Base-by-base conservation (phyloP, 2,329 filamentous ascomycete species). In the Pyrenochaeta sp. region DNA sequence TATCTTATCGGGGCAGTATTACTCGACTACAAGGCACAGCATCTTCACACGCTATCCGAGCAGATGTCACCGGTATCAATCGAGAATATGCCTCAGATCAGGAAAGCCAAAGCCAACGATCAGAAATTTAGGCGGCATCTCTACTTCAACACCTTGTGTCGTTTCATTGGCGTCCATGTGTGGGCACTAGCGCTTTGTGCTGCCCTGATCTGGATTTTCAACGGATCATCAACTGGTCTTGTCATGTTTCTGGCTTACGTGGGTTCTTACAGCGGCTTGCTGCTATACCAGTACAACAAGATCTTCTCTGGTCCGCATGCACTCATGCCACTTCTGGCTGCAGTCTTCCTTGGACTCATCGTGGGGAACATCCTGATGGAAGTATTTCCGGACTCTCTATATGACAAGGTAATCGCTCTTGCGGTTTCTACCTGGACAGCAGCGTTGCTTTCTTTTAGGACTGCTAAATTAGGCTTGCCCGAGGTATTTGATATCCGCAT, bases 1-100 rank as follows among this genome's bases (percentile, higher is more conserved):
- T 87, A 86, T 62, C 75, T 86, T 19, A 79, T 86, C 25, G 84
- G 85, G 27, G 84, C 85, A 12, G 83, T 86, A 1, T 75, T 85
- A 24, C 82, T 87, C 27, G 85, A 87, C 62, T 81, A 82, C 60
- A 84, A 85, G 56, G 83, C 83, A 22, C 81, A 83, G 52, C 80
- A 83, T 58, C 75, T 86, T 1, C 80, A 83, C 58, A 78, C 77
- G 12, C 66, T 79, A 2, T 79, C 81, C 3, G 79, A 82, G 50
- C 75, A 79, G 27, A 73, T 80, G 58, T 71, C 76, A 2, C 77
- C 79, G 10, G 64, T 76, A 5, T 77, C 78, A 2, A 79, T 84
- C 39, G 75, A 72, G 25, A 77, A 76, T 15, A 69, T 77, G 1
- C 73, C 79, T 39, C 75, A 80, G 10, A 82, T 85, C 45, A 77